These are phyloP conservation scores for Naganishia antarctica DNA, from an alignment of 768 basidiomycete genomes.

Conservation along the genomic window DNA sequence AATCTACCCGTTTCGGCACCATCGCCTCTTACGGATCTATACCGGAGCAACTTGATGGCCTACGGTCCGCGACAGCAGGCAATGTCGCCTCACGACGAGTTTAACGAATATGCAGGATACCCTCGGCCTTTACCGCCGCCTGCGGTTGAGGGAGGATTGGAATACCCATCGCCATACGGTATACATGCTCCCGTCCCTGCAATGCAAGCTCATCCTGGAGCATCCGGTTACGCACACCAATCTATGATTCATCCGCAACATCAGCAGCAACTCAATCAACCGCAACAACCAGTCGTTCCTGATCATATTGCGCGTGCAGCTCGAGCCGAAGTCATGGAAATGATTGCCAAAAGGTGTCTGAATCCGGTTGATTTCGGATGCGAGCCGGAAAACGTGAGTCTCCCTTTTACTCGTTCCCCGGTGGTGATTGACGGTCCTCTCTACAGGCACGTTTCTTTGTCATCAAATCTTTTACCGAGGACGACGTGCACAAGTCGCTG, in stretches of 20 bases:
- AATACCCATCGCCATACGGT: too few species aligned
- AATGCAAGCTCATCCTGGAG: too few species aligned
- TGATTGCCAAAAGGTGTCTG: conserved; percentile 40
- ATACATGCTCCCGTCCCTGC: too few species aligned
- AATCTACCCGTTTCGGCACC: too few species aligned
- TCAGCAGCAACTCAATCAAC: neutral
- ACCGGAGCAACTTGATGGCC: too few species aligned
- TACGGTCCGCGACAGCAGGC: too few species aligned
- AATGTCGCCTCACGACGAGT: too few species aligned
- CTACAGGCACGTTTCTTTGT: conserved; percentile 87
- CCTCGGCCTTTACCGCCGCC: too few species aligned
- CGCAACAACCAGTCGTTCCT: conserved; percentile 12
- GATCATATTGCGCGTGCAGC: conserved; percentile 31
- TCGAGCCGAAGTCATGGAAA: conserved; percentile 38
- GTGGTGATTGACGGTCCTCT: conserved; percentile 3
- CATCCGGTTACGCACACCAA: too few species aligned
- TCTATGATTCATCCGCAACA: neutral
- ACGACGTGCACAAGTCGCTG: conserved; percentile 96
- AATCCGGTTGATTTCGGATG: conserved; percentile 46
- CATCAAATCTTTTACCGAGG: conserved; percentile 98
- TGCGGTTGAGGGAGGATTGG: too few species aligned
- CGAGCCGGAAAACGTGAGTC: conserved; percentile 32
- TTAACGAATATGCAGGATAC: too few species aligned
- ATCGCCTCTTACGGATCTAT: too few species aligned
- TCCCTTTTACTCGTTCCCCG: neutral